Evolutionary conservation across 2,329 filamentous ascomycete genomes (phyloP).

Genomic region (Neodidymelliopsis sp.): DNA sequence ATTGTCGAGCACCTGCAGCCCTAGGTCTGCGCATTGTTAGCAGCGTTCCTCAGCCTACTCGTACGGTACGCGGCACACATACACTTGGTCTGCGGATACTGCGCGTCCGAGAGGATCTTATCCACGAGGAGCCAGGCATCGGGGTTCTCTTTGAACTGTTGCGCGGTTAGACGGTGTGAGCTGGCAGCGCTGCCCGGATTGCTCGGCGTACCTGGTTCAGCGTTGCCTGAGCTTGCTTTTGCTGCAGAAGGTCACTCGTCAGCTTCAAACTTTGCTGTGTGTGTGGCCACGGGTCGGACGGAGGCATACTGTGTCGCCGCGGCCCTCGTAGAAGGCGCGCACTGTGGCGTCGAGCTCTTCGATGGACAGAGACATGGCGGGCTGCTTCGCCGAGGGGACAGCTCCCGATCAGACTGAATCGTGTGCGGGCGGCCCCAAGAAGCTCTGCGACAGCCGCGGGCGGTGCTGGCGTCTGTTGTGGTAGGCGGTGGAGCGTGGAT

Average conservation of each 20-base stretch:
- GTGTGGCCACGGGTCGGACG: neutral
- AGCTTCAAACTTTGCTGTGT: conserved; percentile 46
- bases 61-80: conserved; percentile 46
- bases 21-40: conserved; percentile 72
- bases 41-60: conserved; percentile 20
- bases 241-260: conserved; percentile 62
- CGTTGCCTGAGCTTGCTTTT: conserved; percentile 93
- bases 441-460: conserved; percentile 22
- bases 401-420: conserved; percentile 42
- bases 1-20: conserved; percentile 94
- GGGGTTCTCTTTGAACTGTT: conserved; percentile 96
- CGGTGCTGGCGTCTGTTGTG: conserved; percentile 12
- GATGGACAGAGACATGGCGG: conserved; percentile 73
- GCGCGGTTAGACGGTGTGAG: conserved; percentile 25
- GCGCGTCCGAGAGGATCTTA: conserved; percentile 91
- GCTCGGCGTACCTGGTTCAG: conserved; percentile 79
- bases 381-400: conserved; percentile 41
- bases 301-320: conserved; percentile 82
- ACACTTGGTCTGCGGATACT: conserved; percentile 97
- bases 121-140: conserved; percentile 98
- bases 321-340: conserved; percentile 96
- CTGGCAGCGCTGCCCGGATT: conserved; percentile 12
- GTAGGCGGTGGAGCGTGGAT: conserved; percentile 21
- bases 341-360: conserved; percentile 96
- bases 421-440: conserved; percentile 29